These are phyloP conservation scores for Geotrichum reessii DNA, from an alignment of 1,139 yeast species.

Conservation along the genomic window DNA sequence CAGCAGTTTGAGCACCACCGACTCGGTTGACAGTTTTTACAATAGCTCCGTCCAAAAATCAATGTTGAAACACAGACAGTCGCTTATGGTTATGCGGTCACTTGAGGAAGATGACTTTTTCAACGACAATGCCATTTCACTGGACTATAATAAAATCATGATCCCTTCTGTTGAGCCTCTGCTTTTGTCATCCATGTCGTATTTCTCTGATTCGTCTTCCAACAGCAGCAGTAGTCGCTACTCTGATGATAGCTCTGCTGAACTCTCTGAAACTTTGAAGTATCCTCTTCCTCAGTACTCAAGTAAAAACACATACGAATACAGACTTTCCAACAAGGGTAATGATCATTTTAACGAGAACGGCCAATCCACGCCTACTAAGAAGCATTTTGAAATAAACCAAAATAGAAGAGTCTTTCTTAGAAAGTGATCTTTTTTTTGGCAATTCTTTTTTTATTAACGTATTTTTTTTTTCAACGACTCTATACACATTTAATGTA, in stretches of 20 bases:
- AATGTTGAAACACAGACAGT: neutral
- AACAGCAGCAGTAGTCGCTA: conserved; percentile 7
- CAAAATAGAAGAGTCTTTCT: conserved; percentile 2
- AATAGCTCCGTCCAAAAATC: neutral
- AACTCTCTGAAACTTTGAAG: conserved; percentile 1
- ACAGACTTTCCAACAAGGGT: neutral
- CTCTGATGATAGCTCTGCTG: conserved; percentile 5
- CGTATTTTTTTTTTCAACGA: neutral
- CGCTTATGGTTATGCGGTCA: neutral
- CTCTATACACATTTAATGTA: neutral
- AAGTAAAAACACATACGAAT: neutral
- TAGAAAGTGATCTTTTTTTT: neutral
- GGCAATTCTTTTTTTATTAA: neutral
- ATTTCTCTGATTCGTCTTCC: conserved; percentile 7
- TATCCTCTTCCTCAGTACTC: conserved; percentile 4
- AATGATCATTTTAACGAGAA: neutral
- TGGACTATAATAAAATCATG: neutral
- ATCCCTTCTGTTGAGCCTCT: conserved; percentile 1
- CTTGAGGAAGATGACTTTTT: conserved; percentile 3
- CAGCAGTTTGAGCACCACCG: neutral
- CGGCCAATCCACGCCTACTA: neutral
- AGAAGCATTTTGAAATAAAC: neutral
- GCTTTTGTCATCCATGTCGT: conserved; percentile 5
- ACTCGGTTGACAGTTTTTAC: neutral
- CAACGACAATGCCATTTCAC: neutral